phyloP scores from a whole-genome alignment of 208 protist species.

The Leishmania gerbilli region DNA sequence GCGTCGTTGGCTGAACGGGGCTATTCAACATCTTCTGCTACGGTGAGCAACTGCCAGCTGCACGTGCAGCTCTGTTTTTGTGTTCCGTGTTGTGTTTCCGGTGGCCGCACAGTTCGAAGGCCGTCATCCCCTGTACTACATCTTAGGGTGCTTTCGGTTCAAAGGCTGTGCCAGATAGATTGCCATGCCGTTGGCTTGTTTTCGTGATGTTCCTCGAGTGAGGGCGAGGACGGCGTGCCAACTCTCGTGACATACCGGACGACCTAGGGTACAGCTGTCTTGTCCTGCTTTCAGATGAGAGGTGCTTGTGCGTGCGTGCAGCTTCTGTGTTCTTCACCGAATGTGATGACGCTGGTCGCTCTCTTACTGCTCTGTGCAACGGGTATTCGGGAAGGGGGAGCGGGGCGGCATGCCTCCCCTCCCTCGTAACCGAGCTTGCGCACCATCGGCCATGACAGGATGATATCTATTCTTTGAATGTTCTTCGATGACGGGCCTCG shows the following conservation, averaged over 20 bases:
- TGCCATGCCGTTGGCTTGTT: background rate
- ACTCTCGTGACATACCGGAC: background rate
- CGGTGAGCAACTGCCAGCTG: background rate
- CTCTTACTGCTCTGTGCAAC: background rate
- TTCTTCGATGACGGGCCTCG: conserved; percentile 11
- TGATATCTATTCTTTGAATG: conserved; percentile 31
- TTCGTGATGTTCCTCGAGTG: background rate
- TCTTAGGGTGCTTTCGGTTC: conserved; percentile 24
- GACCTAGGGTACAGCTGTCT: background rate
- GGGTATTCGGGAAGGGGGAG: background rate
- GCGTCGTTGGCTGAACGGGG: background rate
- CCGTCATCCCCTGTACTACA: conserved; percentile 10
- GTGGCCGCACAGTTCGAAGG: conserved; percentile 34
- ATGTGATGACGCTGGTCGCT: background rate
- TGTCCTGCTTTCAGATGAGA: background rate
- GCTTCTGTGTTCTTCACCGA: background rate
- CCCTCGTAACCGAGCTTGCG: background rate
- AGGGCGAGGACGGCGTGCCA: background rate
- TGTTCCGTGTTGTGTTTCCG: background rate
- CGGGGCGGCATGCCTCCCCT: background rate
- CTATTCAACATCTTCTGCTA: background rate
- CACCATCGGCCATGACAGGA: background rate
- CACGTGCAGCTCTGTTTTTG: background rate
- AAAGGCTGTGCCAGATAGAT: conserved; percentile 32
- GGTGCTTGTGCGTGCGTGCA: background rate